A percentile compares a stretch with the other conserved stretches of the same genome.
Evolutionary conservation across 768 basidiomycete species (phyloP).

Genomic region (Kwoniella newhampshirensis): DNA sequence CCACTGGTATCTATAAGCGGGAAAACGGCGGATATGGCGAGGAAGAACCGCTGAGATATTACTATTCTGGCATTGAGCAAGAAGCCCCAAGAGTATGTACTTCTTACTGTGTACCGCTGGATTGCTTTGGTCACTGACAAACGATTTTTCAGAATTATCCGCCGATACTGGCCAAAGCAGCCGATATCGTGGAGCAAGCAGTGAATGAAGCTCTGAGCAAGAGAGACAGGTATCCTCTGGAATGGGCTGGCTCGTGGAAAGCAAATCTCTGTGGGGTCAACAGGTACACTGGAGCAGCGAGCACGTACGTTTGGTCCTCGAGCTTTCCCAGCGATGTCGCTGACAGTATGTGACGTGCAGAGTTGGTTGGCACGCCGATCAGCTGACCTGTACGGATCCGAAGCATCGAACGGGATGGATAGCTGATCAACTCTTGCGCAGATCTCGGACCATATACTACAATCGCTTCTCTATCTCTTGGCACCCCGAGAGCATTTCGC

Average conservation of each 20-base stretch:
- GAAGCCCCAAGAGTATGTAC: constrained; percentile 17
- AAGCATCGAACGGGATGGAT: too few relatives aligned
- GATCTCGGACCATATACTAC: constrained; percentile 54
- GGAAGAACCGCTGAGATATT: constrained; percentile 24
- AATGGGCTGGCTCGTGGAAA: constrained; percentile 50
- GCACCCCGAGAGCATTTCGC: constrained; percentile 50
- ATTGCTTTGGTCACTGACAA: neutral
- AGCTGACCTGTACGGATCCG: constrained; percentile 49
- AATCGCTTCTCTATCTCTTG: constrained; percentile 53
- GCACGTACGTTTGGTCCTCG: constrained; percentile 22
- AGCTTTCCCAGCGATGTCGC: neutral
- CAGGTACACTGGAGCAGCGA: constrained; percentile 50
- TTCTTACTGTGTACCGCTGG: neutral
- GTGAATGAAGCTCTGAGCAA: constrained; percentile 43
- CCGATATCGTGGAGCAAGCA: constrained; percentile 44
- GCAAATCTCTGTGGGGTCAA: constrained; percentile 52
- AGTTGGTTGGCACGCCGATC: constrained; percentile 54
- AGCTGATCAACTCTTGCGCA: constrained; percentile 8
- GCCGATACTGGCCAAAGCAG: constrained; percentile 37
- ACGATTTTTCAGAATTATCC: constrained; percentile 31
- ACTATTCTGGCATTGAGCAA: constrained; percentile 29
- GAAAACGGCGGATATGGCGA: constrained; percentile 9
- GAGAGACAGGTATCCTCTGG: constrained; percentile 36
- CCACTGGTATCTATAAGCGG: constrained; percentile 15
- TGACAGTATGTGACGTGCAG: constrained; percentile 12